A percentile compares a stretch with the other conserved stretches of the same genome.
phyloP scores from a whole-genome alignment of 257 asterid species.

The Buddleja alternifolia region DNA sequence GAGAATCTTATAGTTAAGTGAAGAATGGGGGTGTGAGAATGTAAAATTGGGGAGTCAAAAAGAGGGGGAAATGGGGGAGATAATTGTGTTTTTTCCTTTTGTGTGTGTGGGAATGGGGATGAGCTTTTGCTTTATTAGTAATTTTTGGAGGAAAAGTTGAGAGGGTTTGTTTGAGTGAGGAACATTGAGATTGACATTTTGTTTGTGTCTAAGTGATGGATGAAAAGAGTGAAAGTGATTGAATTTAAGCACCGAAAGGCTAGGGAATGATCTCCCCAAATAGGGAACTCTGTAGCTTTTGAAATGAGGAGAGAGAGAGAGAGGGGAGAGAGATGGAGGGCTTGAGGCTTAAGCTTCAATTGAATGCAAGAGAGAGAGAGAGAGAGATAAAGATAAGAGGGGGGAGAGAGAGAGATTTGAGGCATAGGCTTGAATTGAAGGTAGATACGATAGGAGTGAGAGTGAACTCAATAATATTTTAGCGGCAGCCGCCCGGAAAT shows the following conservation, averaged over 20 bases:
- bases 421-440: constrained; percentile 12
- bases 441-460: constrained; percentile 6
- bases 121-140: constrained; percentile 49
- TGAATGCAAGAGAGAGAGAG: neutral
- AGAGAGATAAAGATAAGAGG: no score
- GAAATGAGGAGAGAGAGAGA: no score
- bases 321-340: no score
- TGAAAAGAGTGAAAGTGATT: constrained; percentile 31
- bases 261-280: constrained; percentile 14
- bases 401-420: neutral
- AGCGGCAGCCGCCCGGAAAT: constrained; percentile 51
- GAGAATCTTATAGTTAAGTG: constrained; percentile 10
- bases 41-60: constrained; percentile 42
- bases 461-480: constrained; percentile 26
- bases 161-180: constrained; percentile 40
- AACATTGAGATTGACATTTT: constrained; percentile 50
- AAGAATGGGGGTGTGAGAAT: no score
- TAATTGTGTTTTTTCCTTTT: constrained; percentile 32
- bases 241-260: constrained; percentile 71
- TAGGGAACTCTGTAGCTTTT: neutral
- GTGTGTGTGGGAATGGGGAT: constrained; percentile 46
- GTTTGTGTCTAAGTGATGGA: constrained; percentile 28
- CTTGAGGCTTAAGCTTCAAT: no score
- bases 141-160: constrained; percentile 24
- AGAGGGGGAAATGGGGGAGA: constrained; percentile 36